A percentile compares a stretch with the other conserved stretches of the same genome.
These are phyloP conservation scores for Fusarium mangiferae DNA, from an alignment of 2,329 filamentous ascomycete genomes.

Conservation along the genomic window DNA sequence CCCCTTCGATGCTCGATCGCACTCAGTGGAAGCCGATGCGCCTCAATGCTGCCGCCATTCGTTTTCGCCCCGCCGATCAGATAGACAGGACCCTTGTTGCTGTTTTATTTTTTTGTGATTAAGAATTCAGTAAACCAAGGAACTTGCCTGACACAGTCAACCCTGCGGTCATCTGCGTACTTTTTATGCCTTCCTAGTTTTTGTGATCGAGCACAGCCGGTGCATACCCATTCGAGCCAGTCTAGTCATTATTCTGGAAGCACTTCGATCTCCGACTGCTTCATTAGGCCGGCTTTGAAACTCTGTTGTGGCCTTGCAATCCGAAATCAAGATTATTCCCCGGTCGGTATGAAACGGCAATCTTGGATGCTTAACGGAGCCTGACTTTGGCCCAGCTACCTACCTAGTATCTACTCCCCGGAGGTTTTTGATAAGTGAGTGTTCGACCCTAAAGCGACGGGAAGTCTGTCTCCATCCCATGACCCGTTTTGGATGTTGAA, in stretches of 20 bases:
- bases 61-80: conserved; percentile 22
- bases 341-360: conserved; percentile 4
- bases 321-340: background rate
- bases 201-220: background rate
- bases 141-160: conserved; percentile 28
- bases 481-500: background rate
- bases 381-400: background rate
- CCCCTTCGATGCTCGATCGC: conserved; percentile 27
- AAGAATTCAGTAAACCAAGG: conserved; percentile 17
- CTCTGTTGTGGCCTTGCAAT: conserved; percentile 5
- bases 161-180: conserved; percentile 20
- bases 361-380: background rate
- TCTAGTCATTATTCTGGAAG: conserved; percentile 20
- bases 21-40: conserved; percentile 24
- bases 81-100: conserved; percentile 27
- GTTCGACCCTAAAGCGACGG: background rate
- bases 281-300: conserved; percentile 16
- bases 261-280: background rate
- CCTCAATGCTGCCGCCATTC: conserved; percentile 12
- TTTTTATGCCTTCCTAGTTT: background rate
- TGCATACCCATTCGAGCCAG: background rate
- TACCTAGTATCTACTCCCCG: background rate
- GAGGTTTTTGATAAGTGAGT: background rate
- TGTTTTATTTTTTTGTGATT: background rate
- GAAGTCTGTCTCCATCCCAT: background rate